Evolutionary conservation across 371 early-diverging fungal species (phyloP).

Genomic region (Dichotomocladium elegans): DNA sequence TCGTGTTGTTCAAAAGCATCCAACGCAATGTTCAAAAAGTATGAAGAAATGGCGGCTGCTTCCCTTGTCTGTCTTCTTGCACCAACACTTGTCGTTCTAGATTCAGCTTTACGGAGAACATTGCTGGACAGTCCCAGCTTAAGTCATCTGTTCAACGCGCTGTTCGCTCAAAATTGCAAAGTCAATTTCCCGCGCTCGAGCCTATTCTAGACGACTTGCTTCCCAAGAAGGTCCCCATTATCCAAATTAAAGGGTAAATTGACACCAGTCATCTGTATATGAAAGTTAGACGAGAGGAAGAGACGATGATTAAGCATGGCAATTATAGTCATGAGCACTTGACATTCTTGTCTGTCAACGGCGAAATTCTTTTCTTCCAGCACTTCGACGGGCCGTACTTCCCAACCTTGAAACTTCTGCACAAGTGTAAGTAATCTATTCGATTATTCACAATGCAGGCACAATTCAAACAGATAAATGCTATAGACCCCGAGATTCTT

Average conservation of each 20-base stretch:
- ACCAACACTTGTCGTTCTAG: constrained; percentile 25
- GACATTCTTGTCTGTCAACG: constrained; percentile 76
- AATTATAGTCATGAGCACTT: constrained; percentile 80
- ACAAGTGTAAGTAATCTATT: constrained; percentile 68
- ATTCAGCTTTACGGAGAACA: constrained; percentile 73
- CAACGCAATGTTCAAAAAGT: not conserved
- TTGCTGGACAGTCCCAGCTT: constrained; percentile 81
- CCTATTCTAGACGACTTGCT: constrained; percentile 85
- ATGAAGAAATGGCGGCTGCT: not conserved
- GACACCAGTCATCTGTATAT: not conserved
- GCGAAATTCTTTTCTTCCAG: constrained; percentile 88
- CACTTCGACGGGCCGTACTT: constrained; percentile 90
- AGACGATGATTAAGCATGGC: not conserved
- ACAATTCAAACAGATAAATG: not conserved
- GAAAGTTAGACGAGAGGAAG: not conserved
- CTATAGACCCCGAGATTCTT: constrained; percentile 87
- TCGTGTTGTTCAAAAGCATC: no score
- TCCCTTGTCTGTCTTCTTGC: not conserved
- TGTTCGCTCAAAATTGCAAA: constrained; percentile 81
- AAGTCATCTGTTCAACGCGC: constrained; percentile 92
- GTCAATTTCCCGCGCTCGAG: constrained; percentile 85
- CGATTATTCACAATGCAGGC: no score
- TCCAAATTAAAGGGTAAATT: constrained; percentile 85
- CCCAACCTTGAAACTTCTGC: constrained; percentile 85
- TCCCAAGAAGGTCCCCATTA: constrained; percentile 88